Conservation (phyloP, 1,284 basidiomycete species). For the Boletus smithii region DNA sequence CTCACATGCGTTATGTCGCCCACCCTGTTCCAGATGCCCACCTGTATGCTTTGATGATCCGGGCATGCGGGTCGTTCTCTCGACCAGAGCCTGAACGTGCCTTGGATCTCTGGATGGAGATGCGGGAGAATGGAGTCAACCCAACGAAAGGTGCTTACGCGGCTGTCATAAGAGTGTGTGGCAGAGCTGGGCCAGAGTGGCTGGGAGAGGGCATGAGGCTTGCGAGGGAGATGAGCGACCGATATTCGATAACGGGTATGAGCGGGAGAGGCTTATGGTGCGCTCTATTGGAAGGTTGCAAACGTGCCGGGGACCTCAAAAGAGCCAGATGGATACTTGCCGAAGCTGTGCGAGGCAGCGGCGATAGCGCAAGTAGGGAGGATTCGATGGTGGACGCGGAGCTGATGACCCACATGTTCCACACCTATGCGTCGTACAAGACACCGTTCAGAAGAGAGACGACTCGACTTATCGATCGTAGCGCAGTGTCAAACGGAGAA, state of each 20-base stretch:
- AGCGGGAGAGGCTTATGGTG: constrained; percentile 58
- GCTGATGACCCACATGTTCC: constrained; percentile 81
- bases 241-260: constrained; percentile 12
- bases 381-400: constrained; percentile 56
- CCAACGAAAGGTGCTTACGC: constrained; percentile 77
- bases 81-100: constrained; percentile 84
- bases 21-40: constrained; percentile 76
- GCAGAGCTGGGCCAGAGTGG: constrained; percentile 58
- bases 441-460: constrained; percentile 61
- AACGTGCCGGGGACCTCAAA: constrained; percentile 78
- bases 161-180: constrained; percentile 77
- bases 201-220: constrained; percentile 77
- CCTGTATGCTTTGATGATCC: constrained; percentile 86
- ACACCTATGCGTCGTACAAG: constrained; percentile 81
- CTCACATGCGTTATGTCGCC: constrained; percentile 94
- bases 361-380: constrained; percentile 27
- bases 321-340: constrained; percentile 89
- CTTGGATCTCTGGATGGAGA: constrained; percentile 90
- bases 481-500: constrained; percentile 6
- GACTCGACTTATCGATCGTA: constrained; percentile 38
- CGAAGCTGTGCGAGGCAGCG: constrained; percentile 62
- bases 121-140: constrained; percentile 57
- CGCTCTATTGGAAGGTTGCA: constrained; percentile 86
- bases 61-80: constrained; percentile 66
- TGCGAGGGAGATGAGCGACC: constrained; percentile 76